Evolutionary conservation across 768 basidiomycete species (phyloP).

Genomic region (Terana coerulea): DNA sequence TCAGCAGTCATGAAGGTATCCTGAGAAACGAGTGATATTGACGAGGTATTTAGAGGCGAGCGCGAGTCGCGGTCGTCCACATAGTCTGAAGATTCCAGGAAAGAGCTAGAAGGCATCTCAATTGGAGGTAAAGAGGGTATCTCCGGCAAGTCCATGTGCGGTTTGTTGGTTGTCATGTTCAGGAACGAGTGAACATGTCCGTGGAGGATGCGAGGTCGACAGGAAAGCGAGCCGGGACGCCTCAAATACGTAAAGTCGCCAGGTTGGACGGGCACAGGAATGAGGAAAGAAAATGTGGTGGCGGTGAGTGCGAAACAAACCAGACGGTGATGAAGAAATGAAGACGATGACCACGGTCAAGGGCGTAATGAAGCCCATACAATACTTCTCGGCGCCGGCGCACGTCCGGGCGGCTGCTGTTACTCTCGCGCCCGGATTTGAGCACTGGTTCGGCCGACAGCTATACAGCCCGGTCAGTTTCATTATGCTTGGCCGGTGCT

Average conservation of each 20-base stretch:
- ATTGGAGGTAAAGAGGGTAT: slow-evolving; percentile 45
- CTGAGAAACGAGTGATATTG: slow-evolving; percentile 19
- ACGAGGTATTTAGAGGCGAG: slow-evolving; percentile 40
- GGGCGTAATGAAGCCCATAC: background rate
- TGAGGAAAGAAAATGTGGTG: slow-evolving; percentile 1
- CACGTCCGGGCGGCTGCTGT: background rate
- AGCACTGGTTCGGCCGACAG: background rate
- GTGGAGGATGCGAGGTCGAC: slow-evolving; percentile 1
- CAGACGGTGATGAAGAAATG: slow-evolving; percentile 7
- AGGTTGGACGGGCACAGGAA: background rate
- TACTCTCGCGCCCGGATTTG: background rate
- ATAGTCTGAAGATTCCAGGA: slow-evolving; percentile 30
- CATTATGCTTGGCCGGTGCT: background rate
- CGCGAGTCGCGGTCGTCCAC: slow-evolving; percentile 37
- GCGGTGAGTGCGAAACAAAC: background rate
- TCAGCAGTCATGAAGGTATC: slow-evolving; percentile 26
- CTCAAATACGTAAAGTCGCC: background rate
- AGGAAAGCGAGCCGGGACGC: background rate
- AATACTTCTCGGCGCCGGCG: slow-evolving; percentile 5
- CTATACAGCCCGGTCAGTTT: too few relatives aligned
- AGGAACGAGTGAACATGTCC: slow-evolving; percentile 10
- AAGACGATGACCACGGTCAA: slow-evolving; percentile 8
- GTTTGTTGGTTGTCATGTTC: slow-evolving; percentile 25
- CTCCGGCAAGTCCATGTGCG: slow-evolving; percentile 27
- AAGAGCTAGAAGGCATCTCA: slow-evolving; percentile 33